Base-by-base conservation (phyloP, 345 rosid genomes). In the Gossypium sturtianum region DNA sequence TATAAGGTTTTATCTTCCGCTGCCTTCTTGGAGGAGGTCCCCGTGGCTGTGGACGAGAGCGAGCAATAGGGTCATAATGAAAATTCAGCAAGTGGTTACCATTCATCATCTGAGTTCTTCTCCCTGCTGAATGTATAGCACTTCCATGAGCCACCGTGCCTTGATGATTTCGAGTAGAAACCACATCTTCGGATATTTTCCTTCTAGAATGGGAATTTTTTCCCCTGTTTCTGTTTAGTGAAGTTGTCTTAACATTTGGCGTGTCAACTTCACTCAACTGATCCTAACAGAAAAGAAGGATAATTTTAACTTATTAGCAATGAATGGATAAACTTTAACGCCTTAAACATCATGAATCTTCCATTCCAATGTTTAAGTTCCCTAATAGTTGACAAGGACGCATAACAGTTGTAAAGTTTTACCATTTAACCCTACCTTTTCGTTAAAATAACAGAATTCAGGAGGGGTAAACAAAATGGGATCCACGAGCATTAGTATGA, bases 1-100 rank as follows among this genome's bases (percentile, higher is more conserved):
- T 93, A 71, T 89, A 95, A 61, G 99, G 96, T 84, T 82, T 91
- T 77, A 85, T 78, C 84, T 87, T 93, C 45, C 77, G 81, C 68
- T 74, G 86, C 78, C 90, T 86, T 80, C 94, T 83, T 54, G 86
- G 80, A 66, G 90, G 97, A 72, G 78, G 78, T 34, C 73, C 80
- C 71, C 94, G 84, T 23, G 76, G 77, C 44, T 89, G 93, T n/a
- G 92, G 75, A 12, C 88, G 85, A 9, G 84, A 72, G 53, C 88
- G 86, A 12, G 83, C 70, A 69, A 95, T 87, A 12, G 98, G 97
- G 61, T 95, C 97, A 75, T 93, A 95, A 27, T 95, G 97, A 81
- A 95, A 93, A 77, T 95, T 95, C 82, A 95, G 88, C 80, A 93
- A 81, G 82, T 95, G 98, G 45, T 95, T 93, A 62, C 92, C 97